A percentile compares a stretch with the other conserved stretches of the same genome.
These are phyloP conservation scores for Cladosporium sp. DNA, from an alignment of 2,329 filamentous ascomycete species.

Conservation along the genomic window DNA sequence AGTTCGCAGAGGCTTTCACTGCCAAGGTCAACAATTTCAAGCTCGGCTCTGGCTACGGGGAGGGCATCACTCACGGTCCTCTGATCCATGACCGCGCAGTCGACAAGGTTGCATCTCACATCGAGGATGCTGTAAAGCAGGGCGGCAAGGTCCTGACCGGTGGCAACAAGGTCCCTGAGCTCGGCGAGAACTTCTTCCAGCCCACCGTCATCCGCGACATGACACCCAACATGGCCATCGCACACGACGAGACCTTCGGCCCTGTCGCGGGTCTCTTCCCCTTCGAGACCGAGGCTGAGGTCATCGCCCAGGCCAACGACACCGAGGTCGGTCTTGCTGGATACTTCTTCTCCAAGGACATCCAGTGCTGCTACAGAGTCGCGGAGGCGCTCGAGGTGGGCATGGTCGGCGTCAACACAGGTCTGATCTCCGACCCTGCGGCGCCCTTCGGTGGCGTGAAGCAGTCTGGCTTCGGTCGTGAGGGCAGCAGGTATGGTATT, in stretches of 20 bases:
- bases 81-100: constrained; percentile 83
- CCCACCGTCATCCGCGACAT: constrained; percentile 88
- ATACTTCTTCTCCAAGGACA: constrained; percentile 79
- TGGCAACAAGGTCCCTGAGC: constrained; percentile 69
- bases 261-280: constrained; percentile 87
- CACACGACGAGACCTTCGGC: constrained; percentile 90
- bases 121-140: constrained; percentile 74
- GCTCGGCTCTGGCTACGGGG: constrained; percentile 72
- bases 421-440: constrained; percentile 50
- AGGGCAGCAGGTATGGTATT: constrained; percentile 53
- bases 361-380: constrained; percentile 60
- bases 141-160: constrained; percentile 74
- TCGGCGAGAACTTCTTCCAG: constrained; percentile 85
- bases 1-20: constrained; percentile 67
- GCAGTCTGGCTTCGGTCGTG: constrained; percentile 52
- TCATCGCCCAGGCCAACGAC: constrained; percentile 77
- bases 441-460: constrained; percentile 51
- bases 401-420: constrained; percentile 64
- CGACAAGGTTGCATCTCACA: constrained; percentile 75
- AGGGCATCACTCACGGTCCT: constrained; percentile 74
- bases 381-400: constrained; percentile 74
- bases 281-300: constrained; percentile 86
- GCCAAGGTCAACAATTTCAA: constrained; percentile 73
- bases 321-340: constrained; percentile 86
- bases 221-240: constrained; percentile 80